Evolutionary conservation across 2,329 filamentous ascomycete genomes (phyloP).

Genomic region (Sporothrix protearum): DNA sequence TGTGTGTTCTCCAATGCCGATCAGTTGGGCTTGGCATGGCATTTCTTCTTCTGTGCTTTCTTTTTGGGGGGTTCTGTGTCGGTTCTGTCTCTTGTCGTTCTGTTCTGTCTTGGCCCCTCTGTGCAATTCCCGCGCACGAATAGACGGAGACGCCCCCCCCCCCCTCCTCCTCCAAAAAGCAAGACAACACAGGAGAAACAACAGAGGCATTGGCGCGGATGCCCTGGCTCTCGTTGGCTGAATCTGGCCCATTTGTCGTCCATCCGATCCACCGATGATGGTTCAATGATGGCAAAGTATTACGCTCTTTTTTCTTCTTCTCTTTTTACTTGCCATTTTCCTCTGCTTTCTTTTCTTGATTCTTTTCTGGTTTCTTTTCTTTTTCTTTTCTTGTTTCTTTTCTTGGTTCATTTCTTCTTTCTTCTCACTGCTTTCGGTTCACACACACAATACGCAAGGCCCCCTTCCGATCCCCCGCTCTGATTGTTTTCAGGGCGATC

Average conservation of each 20-base stretch:
- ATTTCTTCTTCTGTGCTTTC: neutral
- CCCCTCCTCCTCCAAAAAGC: neutral
- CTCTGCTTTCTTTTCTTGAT: neutral
- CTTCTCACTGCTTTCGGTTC: no score
- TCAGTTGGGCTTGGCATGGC: neutral
- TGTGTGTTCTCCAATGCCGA: neutral
- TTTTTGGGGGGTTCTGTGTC: neutral
- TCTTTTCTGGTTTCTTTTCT: neutral
- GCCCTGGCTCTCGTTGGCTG: neutral
- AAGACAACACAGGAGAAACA: neutral
- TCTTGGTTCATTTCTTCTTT: neutral
- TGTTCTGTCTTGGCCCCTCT: neutral
- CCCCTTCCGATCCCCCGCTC: neutral
- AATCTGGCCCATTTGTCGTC: neutral
- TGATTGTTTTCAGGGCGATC: neutral
- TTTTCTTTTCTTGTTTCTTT: no score
- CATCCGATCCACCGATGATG: neutral
- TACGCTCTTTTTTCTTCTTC: neutral
- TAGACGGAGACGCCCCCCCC: neutral
- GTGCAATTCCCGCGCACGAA: neutral
- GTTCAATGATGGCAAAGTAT: conserved; percentile 3
- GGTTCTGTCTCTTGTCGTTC: neutral
- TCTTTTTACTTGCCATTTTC: neutral
- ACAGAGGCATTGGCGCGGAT: neutral
- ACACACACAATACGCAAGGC: no score